Percentiles rank a stretch among this genome's conserved stretches.
phyloP scores from a whole-genome alignment of 2,329 filamentous ascomycete species.

The Xylariaceae sp. region DNA sequence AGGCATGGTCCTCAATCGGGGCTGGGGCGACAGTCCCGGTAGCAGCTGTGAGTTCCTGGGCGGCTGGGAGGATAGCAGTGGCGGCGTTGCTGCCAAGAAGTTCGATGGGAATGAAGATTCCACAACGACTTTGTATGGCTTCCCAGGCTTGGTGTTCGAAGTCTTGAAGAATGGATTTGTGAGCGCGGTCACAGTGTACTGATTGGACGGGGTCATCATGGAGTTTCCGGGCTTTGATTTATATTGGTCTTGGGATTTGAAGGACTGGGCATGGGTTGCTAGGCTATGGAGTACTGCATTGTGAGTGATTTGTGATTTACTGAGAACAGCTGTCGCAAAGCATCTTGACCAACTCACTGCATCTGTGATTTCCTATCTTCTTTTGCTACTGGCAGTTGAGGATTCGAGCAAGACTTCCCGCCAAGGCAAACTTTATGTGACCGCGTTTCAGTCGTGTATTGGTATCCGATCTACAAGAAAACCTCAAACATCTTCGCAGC shows the following conservation, averaged over 20 bases:
- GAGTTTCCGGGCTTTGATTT: neutral
- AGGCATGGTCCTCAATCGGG: slow-evolving; percentile 86
- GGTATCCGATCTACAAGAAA: slow-evolving; percentile 4
- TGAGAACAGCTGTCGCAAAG: neutral
- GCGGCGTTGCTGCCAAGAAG: slow-evolving; percentile 45
- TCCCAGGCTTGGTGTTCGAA: slow-evolving; percentile 92
- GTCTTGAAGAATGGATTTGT: slow-evolving; percentile 90
- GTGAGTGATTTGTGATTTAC: neutral
- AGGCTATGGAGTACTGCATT: neutral
- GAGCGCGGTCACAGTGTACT: slow-evolving; percentile 86
- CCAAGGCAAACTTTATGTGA: no score
- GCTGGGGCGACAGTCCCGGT: slow-evolving; percentile 87
- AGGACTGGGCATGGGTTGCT: neutral
- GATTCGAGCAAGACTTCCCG: no score
- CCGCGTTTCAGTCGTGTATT: neutral
- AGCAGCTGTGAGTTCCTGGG: slow-evolving; percentile 83
- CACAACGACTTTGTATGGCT: slow-evolving; percentile 83
- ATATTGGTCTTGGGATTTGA: neutral
- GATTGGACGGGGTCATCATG: slow-evolving; percentile 23
- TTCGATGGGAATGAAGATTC: slow-evolving; percentile 54
- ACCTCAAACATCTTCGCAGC: slow-evolving; percentile 15
- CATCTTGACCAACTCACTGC: neutral
- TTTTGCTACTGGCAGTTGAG: no score
- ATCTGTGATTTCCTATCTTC: no score
- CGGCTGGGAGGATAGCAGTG: slow-evolving; percentile 75